Percentiles rank a stretch among this genome's conserved stretches.
Evolutionary conservation across 345 rosid species (phyloP).

Genomic region (Heritiera fomes): DNA sequence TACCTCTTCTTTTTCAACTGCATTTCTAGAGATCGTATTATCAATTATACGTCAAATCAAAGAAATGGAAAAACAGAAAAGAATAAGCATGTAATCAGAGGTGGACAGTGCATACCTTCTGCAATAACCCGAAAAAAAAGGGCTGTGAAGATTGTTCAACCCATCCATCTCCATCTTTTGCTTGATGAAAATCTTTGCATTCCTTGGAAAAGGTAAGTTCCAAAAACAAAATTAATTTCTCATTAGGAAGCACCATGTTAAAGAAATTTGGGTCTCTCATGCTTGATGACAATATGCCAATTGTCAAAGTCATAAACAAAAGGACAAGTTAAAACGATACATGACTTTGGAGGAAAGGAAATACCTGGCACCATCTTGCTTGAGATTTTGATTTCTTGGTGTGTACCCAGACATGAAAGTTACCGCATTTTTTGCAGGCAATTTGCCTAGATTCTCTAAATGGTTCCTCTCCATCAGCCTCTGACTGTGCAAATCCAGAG

Average conservation of each 20-base stretch:
- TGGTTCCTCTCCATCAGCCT: slow-evolving; percentile 58
- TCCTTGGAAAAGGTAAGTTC: slow-evolving; percentile 51
- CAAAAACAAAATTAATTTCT: background rate
- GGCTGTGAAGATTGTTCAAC: slow-evolving; percentile 88
- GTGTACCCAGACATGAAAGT: slow-evolving; percentile 76
- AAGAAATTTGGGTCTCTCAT: slow-evolving; percentile 16
- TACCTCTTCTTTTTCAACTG: background rate
- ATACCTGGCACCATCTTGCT: slow-evolving; percentile 99
- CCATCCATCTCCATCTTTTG: slow-evolving; percentile 99
- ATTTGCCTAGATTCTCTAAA: slow-evolving; percentile 80
- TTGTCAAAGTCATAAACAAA: slow-evolving; percentile 5
- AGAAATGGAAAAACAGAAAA: background rate
- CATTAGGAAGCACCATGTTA: slow-evolving; percentile 17
- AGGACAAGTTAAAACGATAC: background rate
- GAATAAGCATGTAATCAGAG: background rate
- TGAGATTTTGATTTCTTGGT: slow-evolving; percentile 74
- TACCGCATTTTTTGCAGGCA: slow-evolving; percentile 80
- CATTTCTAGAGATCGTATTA: background rate
- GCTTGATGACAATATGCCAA: slow-evolving; percentile 8
- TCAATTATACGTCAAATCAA: background rate
- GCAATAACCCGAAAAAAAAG: slow-evolving; percentile 75
- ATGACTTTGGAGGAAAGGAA: slow-evolving; percentile 18
- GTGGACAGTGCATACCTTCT: slow-evolving; percentile 60
- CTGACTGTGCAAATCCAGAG: slow-evolving; percentile 61
- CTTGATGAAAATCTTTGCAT: slow-evolving; percentile 89